Evolutionary conservation across 768 basidiomycete species (phyloP).

Genomic region (Glaciozyma martinii): DNA sequence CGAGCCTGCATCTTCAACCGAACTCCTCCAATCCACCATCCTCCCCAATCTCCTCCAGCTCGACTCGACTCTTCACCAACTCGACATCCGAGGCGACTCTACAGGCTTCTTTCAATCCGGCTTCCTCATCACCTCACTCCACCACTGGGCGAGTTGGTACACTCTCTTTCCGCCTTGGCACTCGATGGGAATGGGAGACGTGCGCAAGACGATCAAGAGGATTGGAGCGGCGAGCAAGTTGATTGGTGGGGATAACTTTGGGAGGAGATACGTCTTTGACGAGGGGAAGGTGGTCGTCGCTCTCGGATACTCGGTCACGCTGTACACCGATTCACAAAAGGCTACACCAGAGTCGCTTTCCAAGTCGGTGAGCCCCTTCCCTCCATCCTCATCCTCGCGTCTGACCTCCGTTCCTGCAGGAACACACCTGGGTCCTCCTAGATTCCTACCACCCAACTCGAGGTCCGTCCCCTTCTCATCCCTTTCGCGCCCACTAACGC

Average conservation of each 20-base stretch:
- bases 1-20: slow-evolving; percentile 23
- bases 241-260: slow-evolving; percentile 29
- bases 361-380: slow-evolving; percentile 14
- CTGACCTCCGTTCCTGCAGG: too few relatives aligned
- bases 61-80: slow-evolving; percentile 30
- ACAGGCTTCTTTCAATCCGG: slow-evolving; percentile 32
- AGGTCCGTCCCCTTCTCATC: too few relatives aligned
- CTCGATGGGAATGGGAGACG: slow-evolving; percentile 26
- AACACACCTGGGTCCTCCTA: too few relatives aligned
- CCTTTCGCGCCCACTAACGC: too few relatives aligned
- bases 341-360: slow-evolving; percentile 5
- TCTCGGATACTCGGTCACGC: slow-evolving; percentile 25
- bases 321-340: slow-evolving; percentile 7
- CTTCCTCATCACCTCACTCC: slow-evolving; percentile 29
- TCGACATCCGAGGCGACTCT: slow-evolving; percentile 32
- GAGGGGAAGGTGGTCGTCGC: slow-evolving; percentile 23
- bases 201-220: slow-evolving; percentile 24
- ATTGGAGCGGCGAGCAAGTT: slow-evolving; percentile 24
- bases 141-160: slow-evolving; percentile 32
- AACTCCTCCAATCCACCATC: slow-evolving; percentile 6
- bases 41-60: slow-evolving; percentile 10
- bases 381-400: too few relatives aligned
- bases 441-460: too few relatives aligned
- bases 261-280: slow-evolving; percentile 29
- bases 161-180: slow-evolving; percentile 31